Evolutionary conservation across 495 filamentous ascomycete genomes (phyloP).

Genomic region (Wilcoxina mikolae): DNA sequence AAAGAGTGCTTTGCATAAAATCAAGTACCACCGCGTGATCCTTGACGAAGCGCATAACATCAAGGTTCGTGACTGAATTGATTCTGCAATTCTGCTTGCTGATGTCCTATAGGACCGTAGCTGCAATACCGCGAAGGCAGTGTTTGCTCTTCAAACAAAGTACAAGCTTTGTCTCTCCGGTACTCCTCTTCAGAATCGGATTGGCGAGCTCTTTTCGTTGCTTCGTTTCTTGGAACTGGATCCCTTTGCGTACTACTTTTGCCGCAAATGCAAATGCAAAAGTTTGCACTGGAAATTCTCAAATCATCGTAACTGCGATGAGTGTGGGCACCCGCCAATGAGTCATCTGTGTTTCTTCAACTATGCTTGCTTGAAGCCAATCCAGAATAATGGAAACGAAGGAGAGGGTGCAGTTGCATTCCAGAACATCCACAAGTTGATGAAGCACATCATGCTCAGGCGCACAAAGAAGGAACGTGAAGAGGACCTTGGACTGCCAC

Average conservation of each 20-base stretch:
- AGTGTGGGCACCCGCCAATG: slow-evolving; percentile 45
- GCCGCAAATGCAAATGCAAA: slow-evolving; percentile 65
- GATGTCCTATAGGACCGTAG: slow-evolving; percentile 25
- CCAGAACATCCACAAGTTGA: slow-evolving; percentile 66
- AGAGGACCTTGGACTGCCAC: slow-evolving; percentile 82
- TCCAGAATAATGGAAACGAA: slow-evolving; percentile 38
- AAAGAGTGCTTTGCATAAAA: slow-evolving; percentile 72
- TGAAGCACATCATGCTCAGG: slow-evolving; percentile 83
- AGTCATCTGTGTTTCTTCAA: slow-evolving; percentile 92
- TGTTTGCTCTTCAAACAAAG: slow-evolving; percentile 52
- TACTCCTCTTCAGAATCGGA: slow-evolving; percentile 88
- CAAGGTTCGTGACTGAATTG: slow-evolving; percentile 39
- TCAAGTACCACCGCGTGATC: slow-evolving; percentile 78
- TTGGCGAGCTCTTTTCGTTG: slow-evolving; percentile 92
- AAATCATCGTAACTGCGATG: slow-evolving; percentile 15
- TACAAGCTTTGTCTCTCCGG: slow-evolving; percentile 94
- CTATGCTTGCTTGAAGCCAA: slow-evolving; percentile 81
- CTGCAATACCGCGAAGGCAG: slow-evolving; percentile 33
- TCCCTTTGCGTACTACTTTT: slow-evolving; percentile 87
- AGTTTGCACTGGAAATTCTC: slow-evolving; percentile 66
- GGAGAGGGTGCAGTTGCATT: slow-evolving; percentile 51
- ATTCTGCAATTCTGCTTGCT: not conserved
- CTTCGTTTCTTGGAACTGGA: slow-evolving; percentile 74
- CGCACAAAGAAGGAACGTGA: slow-evolving; percentile 85
- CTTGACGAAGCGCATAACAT: slow-evolving; percentile 95